Evolutionary conservation across 2,329 filamentous ascomycete species (phyloP).

Genomic region (Aspergillus uvarum): DNA sequence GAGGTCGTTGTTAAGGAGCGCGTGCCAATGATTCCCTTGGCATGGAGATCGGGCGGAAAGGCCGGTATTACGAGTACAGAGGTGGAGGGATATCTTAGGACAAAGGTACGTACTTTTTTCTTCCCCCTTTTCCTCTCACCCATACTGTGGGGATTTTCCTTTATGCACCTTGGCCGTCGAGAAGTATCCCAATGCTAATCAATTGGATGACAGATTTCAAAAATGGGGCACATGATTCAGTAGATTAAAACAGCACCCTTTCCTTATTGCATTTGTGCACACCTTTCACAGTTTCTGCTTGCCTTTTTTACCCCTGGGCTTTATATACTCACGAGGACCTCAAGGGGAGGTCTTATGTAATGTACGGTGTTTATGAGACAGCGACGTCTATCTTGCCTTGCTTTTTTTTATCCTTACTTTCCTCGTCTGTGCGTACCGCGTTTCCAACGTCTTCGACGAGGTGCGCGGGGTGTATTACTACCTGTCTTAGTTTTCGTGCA

Average conservation of each 20-base stretch:
- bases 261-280: neutral
- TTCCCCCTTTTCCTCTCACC: neutral
- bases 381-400: neutral
- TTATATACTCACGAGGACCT: conserved; percentile 3
- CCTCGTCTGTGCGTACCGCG: neutral
- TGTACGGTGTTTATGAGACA: neutral
- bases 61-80: conserved; percentile 83
- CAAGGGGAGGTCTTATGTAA: neutral
- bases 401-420: neutral
- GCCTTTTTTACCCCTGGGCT: neutral
- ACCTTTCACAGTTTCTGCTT: conserved; percentile 3
- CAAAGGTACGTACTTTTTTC: conserved; percentile 66
- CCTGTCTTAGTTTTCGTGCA: neutral
- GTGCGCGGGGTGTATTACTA: neutral
- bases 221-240: conserved; percentile 76
- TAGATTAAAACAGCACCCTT: conserved; percentile 23
- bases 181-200: conserved; percentile 9
- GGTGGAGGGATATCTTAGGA: conserved; percentile 89
- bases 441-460: neutral
- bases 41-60: conserved; percentile 77
- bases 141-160: neutral
- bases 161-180: neutral
- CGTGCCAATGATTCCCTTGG: conserved; percentile 92
- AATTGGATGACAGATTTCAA: conserved; percentile 64
- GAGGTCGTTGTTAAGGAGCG: conserved; percentile 86